Conservation (phyloP, 257 asterid species). For the Solanum tacnaense region DNA sequence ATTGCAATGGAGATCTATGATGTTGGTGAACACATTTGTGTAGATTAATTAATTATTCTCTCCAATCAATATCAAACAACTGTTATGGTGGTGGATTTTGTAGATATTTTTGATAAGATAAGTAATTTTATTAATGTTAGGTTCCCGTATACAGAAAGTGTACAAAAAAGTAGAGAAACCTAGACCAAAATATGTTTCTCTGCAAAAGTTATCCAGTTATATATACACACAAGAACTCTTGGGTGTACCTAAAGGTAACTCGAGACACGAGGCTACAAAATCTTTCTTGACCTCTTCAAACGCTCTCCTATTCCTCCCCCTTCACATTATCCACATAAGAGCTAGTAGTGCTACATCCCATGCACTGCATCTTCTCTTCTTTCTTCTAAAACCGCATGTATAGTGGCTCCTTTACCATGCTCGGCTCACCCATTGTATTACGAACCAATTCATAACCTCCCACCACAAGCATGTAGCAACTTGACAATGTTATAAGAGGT, state of each 20-base stretch:
- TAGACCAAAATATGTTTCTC: background rate
- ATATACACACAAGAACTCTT: background rate
- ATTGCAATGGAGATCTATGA: background rate
- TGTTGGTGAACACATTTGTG: background rate
- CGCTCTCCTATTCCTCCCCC: background rate
- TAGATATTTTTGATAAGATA: background rate
- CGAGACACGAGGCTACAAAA: background rate
- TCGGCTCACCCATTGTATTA: background rate
- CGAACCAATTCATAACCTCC: background rate
- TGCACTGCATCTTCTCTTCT: background rate
- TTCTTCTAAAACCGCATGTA: background rate
- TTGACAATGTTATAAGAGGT: background rate
- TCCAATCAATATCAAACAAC: background rate
- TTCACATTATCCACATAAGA: background rate
- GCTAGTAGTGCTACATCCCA: background rate
- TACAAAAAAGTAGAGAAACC: background rate
- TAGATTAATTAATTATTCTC: background rate
- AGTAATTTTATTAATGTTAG: background rate
- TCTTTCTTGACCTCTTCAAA: background rate
- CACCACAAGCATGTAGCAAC: background rate
- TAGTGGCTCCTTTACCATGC: background rate
- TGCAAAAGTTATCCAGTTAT: background rate
- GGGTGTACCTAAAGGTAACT: background rate
- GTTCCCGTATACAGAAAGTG: background rate
- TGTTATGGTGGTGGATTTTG: background rate